Evolutionary conservation across 1,284 basidiomycete genomes (phyloP).

Genomic region (Rhodotorula sp.): DNA sequence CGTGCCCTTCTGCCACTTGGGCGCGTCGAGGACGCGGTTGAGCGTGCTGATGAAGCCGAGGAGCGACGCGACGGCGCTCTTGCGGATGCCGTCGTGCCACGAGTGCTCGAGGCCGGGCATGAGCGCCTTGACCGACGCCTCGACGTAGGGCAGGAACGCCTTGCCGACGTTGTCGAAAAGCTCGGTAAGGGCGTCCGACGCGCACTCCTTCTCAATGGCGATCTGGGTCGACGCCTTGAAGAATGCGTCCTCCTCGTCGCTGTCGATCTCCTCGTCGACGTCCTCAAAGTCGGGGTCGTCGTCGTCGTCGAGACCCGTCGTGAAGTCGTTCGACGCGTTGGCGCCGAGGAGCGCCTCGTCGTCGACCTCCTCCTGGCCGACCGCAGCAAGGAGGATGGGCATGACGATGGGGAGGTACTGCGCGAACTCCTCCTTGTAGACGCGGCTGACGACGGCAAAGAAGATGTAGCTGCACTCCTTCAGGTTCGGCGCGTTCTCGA

Average conservation of each 20-base stretch:
- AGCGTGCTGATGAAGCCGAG: conserved; percentile 89
- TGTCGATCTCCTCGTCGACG: conserved; percentile 74
- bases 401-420: conserved; percentile 83
- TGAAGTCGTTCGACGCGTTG: conserved; percentile 60
- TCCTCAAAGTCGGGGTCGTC: conserved; percentile 57
- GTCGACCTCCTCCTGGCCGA: conserved; percentile 66
- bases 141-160: conserved; percentile 83
- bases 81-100: conserved; percentile 98
- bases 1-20: conserved; percentile 78
- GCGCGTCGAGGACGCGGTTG: conserved; percentile 80
- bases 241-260: conserved; percentile 73
- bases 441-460: conserved; percentile 96
- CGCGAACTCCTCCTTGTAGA: conserved; percentile 93
- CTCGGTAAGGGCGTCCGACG: conserved; percentile 92
- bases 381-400: conserved; percentile 79
- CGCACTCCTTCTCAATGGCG: conserved; percentile 99
- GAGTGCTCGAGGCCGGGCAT: conserved; percentile 74
- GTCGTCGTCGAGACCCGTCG: conserved; percentile 59
- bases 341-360: conserved; percentile 52
- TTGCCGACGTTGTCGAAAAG: conserved; percentile 79
- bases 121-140: conserved; percentile 74
- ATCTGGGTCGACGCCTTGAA: conserved; percentile 80
- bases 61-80: conserved; percentile 85
- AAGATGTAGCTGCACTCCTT: conserved; percentile 98
- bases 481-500: conserved; percentile 78